Conservation (phyloP, 2,329 filamentous ascomycete species). For the Teratosphaeria pseudoeucalypti region DNA sequence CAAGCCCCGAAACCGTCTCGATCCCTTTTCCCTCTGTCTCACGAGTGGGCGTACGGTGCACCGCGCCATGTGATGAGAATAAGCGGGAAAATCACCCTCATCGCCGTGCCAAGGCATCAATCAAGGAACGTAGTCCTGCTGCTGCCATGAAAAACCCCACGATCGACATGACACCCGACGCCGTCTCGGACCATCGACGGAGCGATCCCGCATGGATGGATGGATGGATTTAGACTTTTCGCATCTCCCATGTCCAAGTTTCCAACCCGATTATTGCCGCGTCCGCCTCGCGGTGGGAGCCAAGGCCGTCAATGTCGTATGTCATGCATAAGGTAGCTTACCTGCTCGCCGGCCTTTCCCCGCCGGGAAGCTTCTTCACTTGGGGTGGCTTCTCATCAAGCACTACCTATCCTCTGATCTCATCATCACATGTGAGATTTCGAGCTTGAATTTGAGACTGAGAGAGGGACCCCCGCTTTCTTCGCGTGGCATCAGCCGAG, state of each 20-base stretch:
- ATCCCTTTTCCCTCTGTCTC: too few relatives aligned
- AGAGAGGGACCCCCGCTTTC: too few relatives aligned
- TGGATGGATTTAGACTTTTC: not conserved
- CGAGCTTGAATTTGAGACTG: not conserved
- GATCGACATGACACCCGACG: not conserved
- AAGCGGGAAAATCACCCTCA: too few relatives aligned
- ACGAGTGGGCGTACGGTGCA: too few relatives aligned
- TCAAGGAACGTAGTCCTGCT: too few relatives aligned
- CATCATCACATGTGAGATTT: not conserved
- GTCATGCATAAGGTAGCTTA: not conserved
- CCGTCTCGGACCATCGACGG: not conserved
- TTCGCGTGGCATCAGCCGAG: too few relatives aligned
- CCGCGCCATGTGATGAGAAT: too few relatives aligned
- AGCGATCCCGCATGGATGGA: not conserved
- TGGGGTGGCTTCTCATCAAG: not conserved
- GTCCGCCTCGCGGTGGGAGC: not conserved
- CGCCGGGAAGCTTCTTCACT: not conserved
- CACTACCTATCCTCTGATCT: not conserved
- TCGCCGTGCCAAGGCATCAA: too few relatives aligned
- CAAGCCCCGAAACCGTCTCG: too few relatives aligned
- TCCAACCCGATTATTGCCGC: not conserved
- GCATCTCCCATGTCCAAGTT: not conserved
- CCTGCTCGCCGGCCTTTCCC: not conserved
- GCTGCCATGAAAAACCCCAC: not conserved
- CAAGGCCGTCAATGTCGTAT: not conserved